A percentile compares a stretch with the other conserved stretches of the same genome.
Evolutionary conservation across 2,329 filamentous ascomycete genomes (phyloP).

Genomic region (Podosphaera xanthii): DNA sequence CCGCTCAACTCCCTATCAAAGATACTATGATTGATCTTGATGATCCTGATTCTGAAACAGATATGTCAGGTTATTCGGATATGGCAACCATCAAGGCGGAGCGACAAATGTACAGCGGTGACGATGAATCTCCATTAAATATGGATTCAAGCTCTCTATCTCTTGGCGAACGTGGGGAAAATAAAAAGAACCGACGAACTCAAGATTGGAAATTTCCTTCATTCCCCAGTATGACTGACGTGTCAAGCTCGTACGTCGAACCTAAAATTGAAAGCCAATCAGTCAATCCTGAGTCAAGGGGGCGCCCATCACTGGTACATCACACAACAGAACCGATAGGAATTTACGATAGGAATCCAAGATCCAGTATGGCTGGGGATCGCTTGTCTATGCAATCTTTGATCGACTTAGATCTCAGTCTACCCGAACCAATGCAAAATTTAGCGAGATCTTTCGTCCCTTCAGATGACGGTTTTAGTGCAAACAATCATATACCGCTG

Average conservation of each 20-base stretch:
- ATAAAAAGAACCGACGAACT: conserved; percentile 27
- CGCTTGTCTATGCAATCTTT: conserved; percentile 17
- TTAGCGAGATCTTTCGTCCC: conserved; percentile 12
- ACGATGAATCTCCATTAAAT: conserved; percentile 7
- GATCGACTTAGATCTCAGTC: conserved; percentile 31
- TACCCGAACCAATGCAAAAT: conserved; percentile 21
- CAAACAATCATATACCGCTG: conserved; percentile 29
- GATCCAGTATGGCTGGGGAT: conserved; percentile 3
- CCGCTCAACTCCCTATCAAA: conserved; percentile 25
- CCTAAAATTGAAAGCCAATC: conserved; percentile 13
- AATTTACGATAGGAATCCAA: conserved; percentile 6
- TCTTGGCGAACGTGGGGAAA: conserved; percentile 33
- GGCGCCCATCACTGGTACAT: conserved; percentile 25
- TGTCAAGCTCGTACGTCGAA: conserved; percentile 25
- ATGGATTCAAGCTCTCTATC: conserved; percentile 26
- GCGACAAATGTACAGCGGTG: conserved; percentile 7
- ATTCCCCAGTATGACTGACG: conserved; percentile 28
- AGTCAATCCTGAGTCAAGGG: conserved; percentile 14
- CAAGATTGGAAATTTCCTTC: conserved; percentile 36
- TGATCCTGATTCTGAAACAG: conserved; percentile 30
- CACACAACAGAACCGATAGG: conserved; percentile 28
- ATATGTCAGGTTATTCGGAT: conserved; percentile 34
- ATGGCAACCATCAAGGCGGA: conserved; percentile 30
- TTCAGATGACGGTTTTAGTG: conserved; percentile 22
- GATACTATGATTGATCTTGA: conserved; percentile 45